These are phyloP conservation scores for Zygosaccharomyces gambellarensis DNA, from an alignment of 805 yeast species.

Conservation along the genomic window DNA sequence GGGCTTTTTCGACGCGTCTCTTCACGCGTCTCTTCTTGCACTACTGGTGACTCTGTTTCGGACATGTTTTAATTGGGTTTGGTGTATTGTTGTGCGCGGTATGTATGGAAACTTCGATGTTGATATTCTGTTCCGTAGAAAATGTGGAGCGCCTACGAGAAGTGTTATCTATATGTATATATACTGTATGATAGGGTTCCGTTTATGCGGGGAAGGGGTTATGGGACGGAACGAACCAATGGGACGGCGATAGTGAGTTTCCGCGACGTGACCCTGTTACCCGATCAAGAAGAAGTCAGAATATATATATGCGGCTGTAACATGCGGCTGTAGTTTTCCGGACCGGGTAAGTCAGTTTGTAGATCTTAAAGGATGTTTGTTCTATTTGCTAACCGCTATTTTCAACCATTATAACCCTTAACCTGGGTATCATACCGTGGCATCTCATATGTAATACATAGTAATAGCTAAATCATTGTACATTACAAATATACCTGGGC, in stretches of 20 bases:
- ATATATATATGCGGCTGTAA: too few species aligned
- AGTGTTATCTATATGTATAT: too few species aligned
- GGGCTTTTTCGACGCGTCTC: not conserved
- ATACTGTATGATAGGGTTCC: not conserved
- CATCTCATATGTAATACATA: not conserved
- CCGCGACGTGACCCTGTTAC: too few species aligned
- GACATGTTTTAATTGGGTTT: not conserved
- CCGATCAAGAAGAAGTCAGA: too few species aligned
- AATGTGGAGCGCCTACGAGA: too few species aligned
- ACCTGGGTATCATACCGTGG: not conserved
- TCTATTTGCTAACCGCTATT: too few species aligned
- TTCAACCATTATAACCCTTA: too few species aligned
- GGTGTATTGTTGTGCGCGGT: not conserved
- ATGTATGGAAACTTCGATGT: too few species aligned
- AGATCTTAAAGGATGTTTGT: too few species aligned
- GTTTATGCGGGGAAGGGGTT: not conserved
- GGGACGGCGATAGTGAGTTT: not conserved
- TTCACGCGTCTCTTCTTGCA: constrained; percentile 2
- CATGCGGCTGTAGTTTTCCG: not conserved
- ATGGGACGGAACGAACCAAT: not conserved
- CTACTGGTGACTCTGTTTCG: not conserved
- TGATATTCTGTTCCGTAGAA: too few species aligned
- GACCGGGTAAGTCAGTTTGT: too few species aligned
- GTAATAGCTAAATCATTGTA: not conserved
- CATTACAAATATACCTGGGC: too few species aligned